Percentiles rank a stretch among this genome's conserved stretches.
Evolutionary conservation across 768 basidiomycete genomes (phyloP).

Genomic region (Scleroderma citrinum): DNA sequence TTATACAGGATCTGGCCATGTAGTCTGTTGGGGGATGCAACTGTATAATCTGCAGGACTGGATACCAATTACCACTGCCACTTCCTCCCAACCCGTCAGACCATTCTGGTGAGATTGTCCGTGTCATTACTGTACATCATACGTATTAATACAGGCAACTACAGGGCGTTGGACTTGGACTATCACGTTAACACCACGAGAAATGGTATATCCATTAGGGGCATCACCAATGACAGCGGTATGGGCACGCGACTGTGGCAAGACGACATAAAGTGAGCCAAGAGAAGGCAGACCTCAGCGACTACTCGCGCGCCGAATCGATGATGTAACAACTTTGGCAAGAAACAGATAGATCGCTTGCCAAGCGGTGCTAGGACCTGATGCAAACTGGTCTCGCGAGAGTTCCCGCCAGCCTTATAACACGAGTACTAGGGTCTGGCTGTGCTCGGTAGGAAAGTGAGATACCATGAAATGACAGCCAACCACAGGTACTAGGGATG

Average conservation of each 20-base stretch:
- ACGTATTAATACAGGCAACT: constrained; percentile 11
- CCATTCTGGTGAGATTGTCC: constrained; percentile 21
- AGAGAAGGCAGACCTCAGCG: too few species aligned
- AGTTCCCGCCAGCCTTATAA: too few species aligned
- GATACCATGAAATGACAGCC: too few species aligned
- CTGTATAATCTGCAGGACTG: constrained; percentile 30
- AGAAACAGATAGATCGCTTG: too few species aligned
- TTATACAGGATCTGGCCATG: constrained; percentile 41
- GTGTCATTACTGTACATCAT: background rate
- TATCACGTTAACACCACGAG: constrained; percentile 32
- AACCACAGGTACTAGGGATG: too few species aligned
- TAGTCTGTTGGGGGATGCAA: constrained; percentile 21
- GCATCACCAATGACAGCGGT: constrained; percentile 37
- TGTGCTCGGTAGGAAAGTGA: too few species aligned
- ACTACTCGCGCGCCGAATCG: too few species aligned
- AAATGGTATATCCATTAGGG: constrained; percentile 28
- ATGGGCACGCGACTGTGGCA: constrained; percentile 35
- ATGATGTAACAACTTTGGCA: too few species aligned
- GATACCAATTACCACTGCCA: constrained; percentile 42
- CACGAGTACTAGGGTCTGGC: too few species aligned
- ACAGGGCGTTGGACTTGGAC: constrained; percentile 47
- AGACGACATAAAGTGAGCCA: constrained; percentile 18
- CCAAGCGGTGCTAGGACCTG: too few species aligned
- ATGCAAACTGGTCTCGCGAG: too few species aligned
- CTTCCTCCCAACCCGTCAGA: constrained; percentile 35